A percentile compares a stretch with the other conserved stretches of the same genome.
Conservation (phyloP, 805 yeast species). For the Kazachstania taianensis region DNA sequence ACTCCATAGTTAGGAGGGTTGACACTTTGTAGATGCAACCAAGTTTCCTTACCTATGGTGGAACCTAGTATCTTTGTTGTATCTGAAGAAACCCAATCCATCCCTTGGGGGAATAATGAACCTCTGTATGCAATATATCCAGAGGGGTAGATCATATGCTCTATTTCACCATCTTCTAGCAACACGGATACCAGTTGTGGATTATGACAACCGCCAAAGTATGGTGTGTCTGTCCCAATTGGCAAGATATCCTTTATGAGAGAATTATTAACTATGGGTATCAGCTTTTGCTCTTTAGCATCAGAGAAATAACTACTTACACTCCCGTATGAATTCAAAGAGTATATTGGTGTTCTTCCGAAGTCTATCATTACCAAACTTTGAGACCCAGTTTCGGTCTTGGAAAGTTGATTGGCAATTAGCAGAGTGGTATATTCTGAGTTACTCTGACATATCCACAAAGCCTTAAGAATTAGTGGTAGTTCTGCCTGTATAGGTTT, state of each 20-base stretch:
- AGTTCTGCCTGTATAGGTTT: slow-evolving; percentile 10
- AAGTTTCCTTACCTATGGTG: slow-evolving; percentile 50
- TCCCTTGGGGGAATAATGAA: slow-evolving; percentile 61
- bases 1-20: slow-evolving; percentile 32
- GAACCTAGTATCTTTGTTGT: slow-evolving; percentile 47
- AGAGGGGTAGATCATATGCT: slow-evolving; percentile 47
- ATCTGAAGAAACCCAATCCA: slow-evolving; percentile 70
- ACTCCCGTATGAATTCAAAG: slow-evolving; percentile 71
- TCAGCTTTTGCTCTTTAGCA: slow-evolving; percentile 44
- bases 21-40: slow-evolving; percentile 60
- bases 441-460: slow-evolving; percentile 72
- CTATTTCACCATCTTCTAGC: slow-evolving; percentile 54
- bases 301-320: slow-evolving; percentile 68
- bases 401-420: slow-evolving; percentile 52
- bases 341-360: slow-evolving; percentile 69
- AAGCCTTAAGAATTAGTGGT: slow-evolving; percentile 41
- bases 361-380: slow-evolving; percentile 55
- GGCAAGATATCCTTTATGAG: slow-evolving; percentile 41
- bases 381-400: slow-evolving; percentile 30
- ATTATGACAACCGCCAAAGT: slow-evolving; percentile 68
- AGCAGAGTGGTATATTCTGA: slow-evolving; percentile 72
- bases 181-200: slow-evolving; percentile 55
- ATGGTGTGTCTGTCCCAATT: slow-evolving; percentile 56
- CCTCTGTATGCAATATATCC: slow-evolving; percentile 44
- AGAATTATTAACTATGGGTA: slow-evolving; percentile 43